Evolutionary conservation across 1,284 basidiomycete species (phyloP).

Genomic region (Moesziomyces sp.): DNA sequence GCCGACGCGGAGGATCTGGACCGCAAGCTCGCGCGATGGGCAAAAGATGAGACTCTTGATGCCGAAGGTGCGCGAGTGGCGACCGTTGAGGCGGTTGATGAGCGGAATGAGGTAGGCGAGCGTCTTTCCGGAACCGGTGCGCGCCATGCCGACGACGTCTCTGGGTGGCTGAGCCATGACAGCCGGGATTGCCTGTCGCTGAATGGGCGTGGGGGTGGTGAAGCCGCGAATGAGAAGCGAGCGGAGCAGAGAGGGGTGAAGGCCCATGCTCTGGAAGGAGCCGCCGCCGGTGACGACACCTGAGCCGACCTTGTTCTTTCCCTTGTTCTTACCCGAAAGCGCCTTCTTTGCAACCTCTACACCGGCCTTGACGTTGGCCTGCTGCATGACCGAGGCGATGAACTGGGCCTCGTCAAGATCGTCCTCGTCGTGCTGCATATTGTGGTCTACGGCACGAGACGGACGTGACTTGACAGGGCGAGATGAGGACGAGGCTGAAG

Average conservation of each 20-base stretch:
- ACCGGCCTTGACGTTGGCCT: constrained; percentile 64
- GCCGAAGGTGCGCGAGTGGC: constrained; percentile 83
- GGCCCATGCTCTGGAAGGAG: constrained; percentile 68
- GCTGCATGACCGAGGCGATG: constrained; percentile 63
- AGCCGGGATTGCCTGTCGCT: constrained; percentile 87
- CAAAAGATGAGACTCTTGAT: constrained; percentile 88
- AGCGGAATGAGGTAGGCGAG: constrained; percentile 95
- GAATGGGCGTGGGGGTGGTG: constrained; percentile 94
- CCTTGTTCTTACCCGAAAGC: constrained; percentile 49
- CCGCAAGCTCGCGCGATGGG: constrained; percentile 91
- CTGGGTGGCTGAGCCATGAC: constrained; percentile 85
- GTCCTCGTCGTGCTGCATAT: constrained; percentile 28
- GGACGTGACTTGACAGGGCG: constrained; percentile 14
- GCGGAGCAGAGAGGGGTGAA: constrained; percentile 84
- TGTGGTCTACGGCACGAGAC: constrained; percentile 8
- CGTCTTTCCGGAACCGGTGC: constrained; percentile 98
- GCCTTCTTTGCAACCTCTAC: constrained; percentile 59
- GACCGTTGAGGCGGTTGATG: constrained; percentile 83
- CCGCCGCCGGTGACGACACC: constrained; percentile 62
- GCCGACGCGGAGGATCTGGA: constrained; percentile 93
- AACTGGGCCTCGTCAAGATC: constrained; percentile 60
- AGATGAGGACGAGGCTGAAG: constrained; percentile 10
- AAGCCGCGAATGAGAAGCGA: constrained; percentile 92
- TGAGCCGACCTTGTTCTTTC: constrained; percentile 56
- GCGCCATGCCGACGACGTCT: constrained; percentile 97